A percentile compares a stretch with the other conserved stretches of the same genome.
These are phyloP conservation scores for Mycena metata DNA, from an alignment of 768 basidiomycete genomes.

Conservation along the genomic window DNA sequence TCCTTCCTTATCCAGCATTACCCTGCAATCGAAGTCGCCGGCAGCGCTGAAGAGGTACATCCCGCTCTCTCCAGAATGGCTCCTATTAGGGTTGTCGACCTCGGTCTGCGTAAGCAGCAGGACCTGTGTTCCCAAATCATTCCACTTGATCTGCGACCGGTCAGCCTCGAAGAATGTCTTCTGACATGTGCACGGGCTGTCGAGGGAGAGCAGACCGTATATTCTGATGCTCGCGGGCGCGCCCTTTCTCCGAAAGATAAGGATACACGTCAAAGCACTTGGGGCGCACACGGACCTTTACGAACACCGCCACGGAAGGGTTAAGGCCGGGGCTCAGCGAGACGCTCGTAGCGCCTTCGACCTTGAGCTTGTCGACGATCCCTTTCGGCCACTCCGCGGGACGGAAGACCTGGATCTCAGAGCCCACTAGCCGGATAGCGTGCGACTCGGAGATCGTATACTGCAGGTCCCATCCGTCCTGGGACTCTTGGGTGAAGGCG, in stretches of 20 bases:
- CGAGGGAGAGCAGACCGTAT: constrained; percentile 77
- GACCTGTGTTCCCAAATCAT: constrained; percentile 91
- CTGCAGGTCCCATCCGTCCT: constrained; percentile 92
- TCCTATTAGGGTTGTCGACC: constrained; percentile 96
- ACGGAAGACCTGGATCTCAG: constrained; percentile 87
- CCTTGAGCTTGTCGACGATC: constrained; percentile 82
- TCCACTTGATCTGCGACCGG: constrained; percentile 95
- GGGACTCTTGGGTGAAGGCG: constrained; percentile 90
- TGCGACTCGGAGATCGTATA: constrained; percentile 92
- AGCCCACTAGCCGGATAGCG: constrained; percentile 83
- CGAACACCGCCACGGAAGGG: constrained; percentile 91
- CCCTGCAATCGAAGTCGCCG: constrained; percentile 93
- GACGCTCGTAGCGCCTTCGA: constrained; percentile 84
- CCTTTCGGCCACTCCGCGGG: constrained; percentile 87
- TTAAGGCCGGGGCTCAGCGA: constrained; percentile 87
- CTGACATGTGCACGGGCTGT: constrained; percentile 76
- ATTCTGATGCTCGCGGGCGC: constrained; percentile 91
- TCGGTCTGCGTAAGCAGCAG: constrained; percentile 95
- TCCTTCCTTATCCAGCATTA: constrained; percentile 93
- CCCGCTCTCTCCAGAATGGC: constrained; percentile 98
- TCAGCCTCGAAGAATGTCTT: constrained; percentile 98
- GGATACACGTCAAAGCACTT: constrained; percentile 5
- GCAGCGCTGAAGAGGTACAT: constrained; percentile 93
- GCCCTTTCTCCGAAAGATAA: constrained; percentile 64
- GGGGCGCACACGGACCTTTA: constrained; percentile 71